phyloP scores from a whole-genome alignment of 257 asterid species.

The Solanum rostratum region DNA sequence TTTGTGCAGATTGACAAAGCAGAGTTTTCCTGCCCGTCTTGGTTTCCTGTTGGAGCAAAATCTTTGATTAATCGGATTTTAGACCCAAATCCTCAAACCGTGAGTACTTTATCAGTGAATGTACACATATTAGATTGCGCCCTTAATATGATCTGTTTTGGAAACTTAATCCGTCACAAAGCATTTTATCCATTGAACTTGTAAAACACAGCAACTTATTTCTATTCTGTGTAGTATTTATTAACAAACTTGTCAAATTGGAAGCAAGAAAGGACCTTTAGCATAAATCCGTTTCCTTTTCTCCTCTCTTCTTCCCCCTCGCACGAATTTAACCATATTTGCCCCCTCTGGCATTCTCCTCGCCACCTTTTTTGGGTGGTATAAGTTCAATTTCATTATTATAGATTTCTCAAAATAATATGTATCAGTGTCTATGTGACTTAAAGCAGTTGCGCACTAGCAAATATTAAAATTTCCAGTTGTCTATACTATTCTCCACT shows the following conservation, averaged over 20 bases:
- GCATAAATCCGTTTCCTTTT: not conserved
- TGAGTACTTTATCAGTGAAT: slow-evolving; percentile 17
- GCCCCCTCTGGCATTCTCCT: not conserved
- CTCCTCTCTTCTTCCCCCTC: not conserved
- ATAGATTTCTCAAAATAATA: not conserved
- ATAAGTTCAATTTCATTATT: not conserved
- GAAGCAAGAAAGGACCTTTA: not conserved
- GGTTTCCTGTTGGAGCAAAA: slow-evolving; percentile 95
- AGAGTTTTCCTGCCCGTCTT: slow-evolving; percentile 78
- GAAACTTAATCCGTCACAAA: not conserved
- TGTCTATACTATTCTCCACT: not conserved
- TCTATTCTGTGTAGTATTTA: not conserved
- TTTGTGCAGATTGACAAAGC: slow-evolving; percentile 84
- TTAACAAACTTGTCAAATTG: not conserved
- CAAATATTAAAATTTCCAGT: not conserved
- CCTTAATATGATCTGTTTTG: not conserved
- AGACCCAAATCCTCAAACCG: slow-evolving; percentile 83
- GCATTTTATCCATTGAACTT: not conserved
- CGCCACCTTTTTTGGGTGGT: not conserved
- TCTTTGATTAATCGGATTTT: slow-evolving; percentile 72
- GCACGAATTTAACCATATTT: not conserved
- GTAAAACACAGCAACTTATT: not conserved
- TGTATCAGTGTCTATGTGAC: not conserved
- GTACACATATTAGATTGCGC: not conserved
- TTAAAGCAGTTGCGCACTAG: not conserved